phyloP scores from a whole-genome alignment of 805 yeast species.

The Lachancea fermentati region DNA sequence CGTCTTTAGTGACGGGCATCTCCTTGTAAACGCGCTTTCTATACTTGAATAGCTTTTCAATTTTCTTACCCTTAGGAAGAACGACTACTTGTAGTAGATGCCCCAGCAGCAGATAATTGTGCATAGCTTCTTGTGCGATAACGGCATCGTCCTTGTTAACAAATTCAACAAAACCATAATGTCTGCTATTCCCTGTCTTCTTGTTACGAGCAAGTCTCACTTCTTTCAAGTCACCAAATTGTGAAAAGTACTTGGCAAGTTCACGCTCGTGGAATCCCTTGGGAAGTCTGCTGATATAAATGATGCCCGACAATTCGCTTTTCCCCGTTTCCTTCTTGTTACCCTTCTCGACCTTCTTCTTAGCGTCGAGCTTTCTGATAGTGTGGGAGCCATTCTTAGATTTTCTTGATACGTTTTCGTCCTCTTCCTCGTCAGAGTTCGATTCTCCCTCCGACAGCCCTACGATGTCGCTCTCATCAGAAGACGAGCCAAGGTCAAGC shows the following conservation, averaged over 20 bases:
- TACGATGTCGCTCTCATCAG: constrained; percentile 25
- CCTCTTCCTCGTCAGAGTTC: constrained; percentile 21
- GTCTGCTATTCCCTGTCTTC: constrained; percentile 85
- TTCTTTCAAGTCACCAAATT: constrained; percentile 81
- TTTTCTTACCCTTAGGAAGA: constrained; percentile 43
- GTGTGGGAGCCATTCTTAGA: constrained; percentile 15
- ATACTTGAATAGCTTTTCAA: constrained; percentile 34
- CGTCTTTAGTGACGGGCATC: constrained; percentile 27
- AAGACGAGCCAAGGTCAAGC: constrained; percentile 16
- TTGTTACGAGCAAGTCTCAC: constrained; percentile 82
- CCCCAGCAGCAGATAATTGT: constrained; percentile 83
- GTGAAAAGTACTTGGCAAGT: constrained; percentile 69
- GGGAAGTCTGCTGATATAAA: constrained; percentile 90
- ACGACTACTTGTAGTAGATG: constrained; percentile 70
- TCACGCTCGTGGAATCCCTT: constrained; percentile 85
- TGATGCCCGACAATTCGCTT: constrained; percentile 49
- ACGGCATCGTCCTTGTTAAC: constrained; percentile 67
- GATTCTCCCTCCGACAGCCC: constrained; percentile 29
- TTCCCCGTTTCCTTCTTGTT: constrained; percentile 16
- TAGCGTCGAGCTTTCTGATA: constrained; percentile 27
- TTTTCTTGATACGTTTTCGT: constrained; percentile 16
- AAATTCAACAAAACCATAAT: constrained; percentile 87
- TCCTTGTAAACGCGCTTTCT: constrained; percentile 32
- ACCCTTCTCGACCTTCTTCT: constrained; percentile 20
- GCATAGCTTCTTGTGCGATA: constrained; percentile 92